Percentiles rank a stretch among this genome's conserved stretches.
Conservation (phyloP, 1,284 basidiomycete genomes). For the Apiotrichum akiyoshidainum region DNA sequence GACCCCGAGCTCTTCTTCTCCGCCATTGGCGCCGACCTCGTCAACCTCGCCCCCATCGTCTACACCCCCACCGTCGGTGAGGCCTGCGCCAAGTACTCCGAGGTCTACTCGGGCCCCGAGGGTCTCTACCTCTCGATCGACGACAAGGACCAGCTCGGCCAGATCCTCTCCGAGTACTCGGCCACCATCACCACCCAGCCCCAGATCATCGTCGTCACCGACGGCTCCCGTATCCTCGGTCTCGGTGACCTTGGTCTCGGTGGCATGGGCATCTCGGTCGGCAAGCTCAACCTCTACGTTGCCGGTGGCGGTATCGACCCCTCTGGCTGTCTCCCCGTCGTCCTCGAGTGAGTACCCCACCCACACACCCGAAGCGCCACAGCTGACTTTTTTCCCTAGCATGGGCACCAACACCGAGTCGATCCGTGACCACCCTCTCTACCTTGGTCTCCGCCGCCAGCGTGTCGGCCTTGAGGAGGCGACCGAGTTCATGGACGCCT, state of each 20-base stretch:
- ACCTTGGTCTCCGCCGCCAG: constrained; percentile 75
- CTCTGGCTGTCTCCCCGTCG: constrained; percentile 78
- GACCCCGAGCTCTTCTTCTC: constrained; percentile 46
- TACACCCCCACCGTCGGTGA: constrained; percentile 92
- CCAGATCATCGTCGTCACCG: constrained; percentile 80
- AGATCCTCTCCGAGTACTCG: constrained; percentile 47
- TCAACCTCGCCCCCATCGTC: constrained; percentile 64
- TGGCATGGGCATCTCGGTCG: constrained; percentile 84
- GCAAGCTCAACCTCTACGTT: constrained; percentile 87
- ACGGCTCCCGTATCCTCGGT: constrained; percentile 90
- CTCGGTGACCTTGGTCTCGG: constrained; percentile 74
- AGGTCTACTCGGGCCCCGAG: constrained; percentile 77
- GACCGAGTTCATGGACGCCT: constrained; percentile 82
- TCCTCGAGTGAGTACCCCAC: constrained; percentile 49
- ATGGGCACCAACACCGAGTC: constrained; percentile 83
- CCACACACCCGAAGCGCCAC: constrained; percentile 54
- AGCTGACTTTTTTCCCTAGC: constrained; percentile 24
- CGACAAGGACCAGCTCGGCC: constrained; percentile 60
- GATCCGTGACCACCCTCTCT: constrained; percentile 81
- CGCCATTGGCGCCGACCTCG: constrained; percentile 40
- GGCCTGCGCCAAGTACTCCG: constrained; percentile 78
- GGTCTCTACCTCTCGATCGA: constrained; percentile 70
- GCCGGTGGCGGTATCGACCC: constrained; percentile 81
- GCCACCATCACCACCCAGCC: constrained; percentile 63
- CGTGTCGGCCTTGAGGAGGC: constrained; percentile 63